Conservation (phyloP, 1,284 basidiomycete genomes). For the Ceratobasidium sp. region DNA sequence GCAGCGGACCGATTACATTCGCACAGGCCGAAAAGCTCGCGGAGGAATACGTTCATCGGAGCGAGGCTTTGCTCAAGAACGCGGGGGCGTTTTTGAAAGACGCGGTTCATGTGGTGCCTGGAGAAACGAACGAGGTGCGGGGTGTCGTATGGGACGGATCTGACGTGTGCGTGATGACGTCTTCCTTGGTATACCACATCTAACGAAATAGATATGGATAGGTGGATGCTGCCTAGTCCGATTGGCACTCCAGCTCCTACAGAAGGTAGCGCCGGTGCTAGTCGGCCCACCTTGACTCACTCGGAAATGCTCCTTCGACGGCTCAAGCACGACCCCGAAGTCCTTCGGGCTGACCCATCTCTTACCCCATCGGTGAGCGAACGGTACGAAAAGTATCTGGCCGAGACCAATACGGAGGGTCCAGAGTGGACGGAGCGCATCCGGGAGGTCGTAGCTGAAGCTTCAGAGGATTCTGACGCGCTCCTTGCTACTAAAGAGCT, state of each 20-base stretch:
- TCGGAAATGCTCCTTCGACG: conserved; percentile 82
- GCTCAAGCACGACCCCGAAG: conserved; percentile 79
- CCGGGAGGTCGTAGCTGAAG: conserved; percentile 47
- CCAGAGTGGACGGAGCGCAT: conserved; percentile 48
- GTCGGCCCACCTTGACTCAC: conserved; percentile 68
- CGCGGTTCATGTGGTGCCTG: conserved; percentile 90
- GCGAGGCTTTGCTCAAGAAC: conserved; percentile 78
- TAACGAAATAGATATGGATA: conserved; percentile 47
- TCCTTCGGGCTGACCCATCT: conserved; percentile 82
- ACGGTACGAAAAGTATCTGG: conserved; percentile 66
- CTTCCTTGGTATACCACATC: conserved; percentile 62
- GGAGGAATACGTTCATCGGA: conserved; percentile 68
- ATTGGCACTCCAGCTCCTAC: conserved; percentile 52
- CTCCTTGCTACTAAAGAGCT: conserved; percentile 38
- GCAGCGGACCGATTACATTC: conserved; percentile 55
- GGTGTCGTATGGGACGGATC: conserved; percentile 80
- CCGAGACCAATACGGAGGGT: conserved; percentile 60
- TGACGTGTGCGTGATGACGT: conserved; percentile 71
- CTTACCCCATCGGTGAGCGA: conserved; percentile 68
- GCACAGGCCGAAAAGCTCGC: conserved; percentile 87
- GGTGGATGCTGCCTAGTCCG: conserved; percentile 49
- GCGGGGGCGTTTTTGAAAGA: conserved; percentile 82
- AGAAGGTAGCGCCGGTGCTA: conserved; percentile 58
- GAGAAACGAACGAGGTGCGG: conserved; percentile 62
- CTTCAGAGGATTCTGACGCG: conserved; percentile 44